Percentiles rank a stretch among this genome's conserved stretches.
phyloP scores from a whole-genome alignment of 1,284 basidiomycete genomes.

The Phylloboletellus chloephorus region DNA sequence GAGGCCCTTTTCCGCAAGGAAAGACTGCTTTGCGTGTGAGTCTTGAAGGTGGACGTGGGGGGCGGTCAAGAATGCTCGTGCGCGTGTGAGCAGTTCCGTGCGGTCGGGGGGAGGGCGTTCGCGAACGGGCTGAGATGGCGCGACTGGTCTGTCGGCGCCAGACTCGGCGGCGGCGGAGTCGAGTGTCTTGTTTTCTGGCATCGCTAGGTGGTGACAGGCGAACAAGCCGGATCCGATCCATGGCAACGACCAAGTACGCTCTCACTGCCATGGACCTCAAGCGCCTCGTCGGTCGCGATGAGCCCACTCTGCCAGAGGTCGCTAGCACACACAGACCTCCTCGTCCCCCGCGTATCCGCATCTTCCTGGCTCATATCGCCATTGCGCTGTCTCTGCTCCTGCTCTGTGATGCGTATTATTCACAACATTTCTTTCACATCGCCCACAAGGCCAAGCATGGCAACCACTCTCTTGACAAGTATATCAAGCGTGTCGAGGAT shows the following conservation, averaged over 20 bases:
- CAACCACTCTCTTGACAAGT: conserved; percentile 11
- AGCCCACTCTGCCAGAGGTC: conserved; percentile 11
- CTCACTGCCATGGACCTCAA: conserved; percentile 17
- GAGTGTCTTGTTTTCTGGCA: background rate
- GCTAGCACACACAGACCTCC: background rate
- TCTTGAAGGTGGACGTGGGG: conserved; percentile 61
- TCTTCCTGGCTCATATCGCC: conserved; percentile 5
- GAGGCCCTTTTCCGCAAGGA: conserved; percentile 71
- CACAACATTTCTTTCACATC: conserved; percentile 1
- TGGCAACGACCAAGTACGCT: no score
- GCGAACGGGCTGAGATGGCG: conserved; percentile 4
- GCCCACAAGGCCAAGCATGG: conserved; percentile 3
- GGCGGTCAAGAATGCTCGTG: conserved; percentile 59
- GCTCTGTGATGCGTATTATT: conserved; percentile 11
- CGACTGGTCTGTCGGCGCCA: background rate
- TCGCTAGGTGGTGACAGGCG: background rate
- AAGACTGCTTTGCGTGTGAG: conserved; percentile 48
- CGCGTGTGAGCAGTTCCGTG: conserved; percentile 50
- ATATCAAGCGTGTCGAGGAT: conserved; percentile 20
- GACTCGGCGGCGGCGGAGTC: conserved; percentile 2
- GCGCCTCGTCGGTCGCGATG: conserved; percentile 9
- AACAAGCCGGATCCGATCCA: background rate
- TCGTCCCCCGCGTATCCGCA: conserved; percentile 4
- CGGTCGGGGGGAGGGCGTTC: conserved; percentile 18
- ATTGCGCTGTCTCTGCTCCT: conserved; percentile 10